phyloP scores from a whole-genome alignment of 306 rosid genomes.

The Alnus glutinosa region DNA sequence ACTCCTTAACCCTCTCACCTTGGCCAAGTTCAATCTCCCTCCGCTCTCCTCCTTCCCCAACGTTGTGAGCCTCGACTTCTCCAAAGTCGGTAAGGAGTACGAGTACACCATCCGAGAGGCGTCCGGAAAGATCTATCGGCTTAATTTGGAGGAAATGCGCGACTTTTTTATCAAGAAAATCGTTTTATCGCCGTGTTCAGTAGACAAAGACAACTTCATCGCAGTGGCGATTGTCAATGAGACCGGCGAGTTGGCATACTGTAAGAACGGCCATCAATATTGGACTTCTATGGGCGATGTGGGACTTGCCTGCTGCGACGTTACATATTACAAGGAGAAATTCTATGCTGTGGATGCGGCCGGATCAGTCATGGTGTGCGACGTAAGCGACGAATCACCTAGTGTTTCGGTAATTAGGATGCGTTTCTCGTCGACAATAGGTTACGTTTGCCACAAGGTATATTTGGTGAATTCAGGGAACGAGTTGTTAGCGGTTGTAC shows the following conservation, averaged over 20 bases:
- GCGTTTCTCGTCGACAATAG: too few species aligned
- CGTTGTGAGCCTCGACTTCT: constrained; percentile 37
- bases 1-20: constrained; percentile 58
- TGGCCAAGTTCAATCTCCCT: constrained; percentile 48
- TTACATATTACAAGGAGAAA: too few species aligned
- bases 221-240: constrained; percentile 59
- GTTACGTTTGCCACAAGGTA: too few species aligned
- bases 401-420: too few species aligned
- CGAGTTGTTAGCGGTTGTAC: constrained; percentile 44
- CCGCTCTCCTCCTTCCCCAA: constrained; percentile 62
- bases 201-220: constrained; percentile 9
- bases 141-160: constrained; percentile 52
- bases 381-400: too few species aligned
- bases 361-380: too few species aligned
- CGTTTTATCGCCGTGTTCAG: constrained; percentile 27
- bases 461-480: background rate
- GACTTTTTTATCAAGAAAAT: constrained; percentile 54
- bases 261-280: constrained; percentile 37
- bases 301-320: too few species aligned
- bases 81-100: constrained; percentile 62
- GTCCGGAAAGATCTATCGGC: constrained; percentile 23
- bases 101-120: constrained; percentile 19
- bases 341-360: too few species aligned
- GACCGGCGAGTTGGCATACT: constrained; percentile 47
- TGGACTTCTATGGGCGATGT: constrained; percentile 49